A percentile compares a stretch with the other conserved stretches of the same genome.
These are phyloP conservation scores for Candida sphagnicola DNA, from an alignment of 805 yeast genomes.

Conservation along the genomic window DNA sequence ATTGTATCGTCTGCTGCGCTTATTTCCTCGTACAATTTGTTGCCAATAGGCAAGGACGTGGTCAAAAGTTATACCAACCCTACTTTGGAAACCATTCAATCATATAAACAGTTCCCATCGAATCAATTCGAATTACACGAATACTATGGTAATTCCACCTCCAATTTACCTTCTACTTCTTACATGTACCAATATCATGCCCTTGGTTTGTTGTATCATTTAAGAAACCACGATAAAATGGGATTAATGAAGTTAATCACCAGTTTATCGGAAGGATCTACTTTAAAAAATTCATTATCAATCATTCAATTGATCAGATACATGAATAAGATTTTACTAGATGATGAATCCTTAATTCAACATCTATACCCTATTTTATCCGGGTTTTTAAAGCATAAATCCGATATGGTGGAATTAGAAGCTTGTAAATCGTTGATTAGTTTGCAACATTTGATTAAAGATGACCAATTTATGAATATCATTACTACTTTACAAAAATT, in stretches of 20 bases:
- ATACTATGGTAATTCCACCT: conserved; percentile 49
- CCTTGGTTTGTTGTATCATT: conserved; percentile 79
- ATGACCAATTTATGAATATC: conserved; percentile 67
- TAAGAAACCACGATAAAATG: conserved; percentile 90
- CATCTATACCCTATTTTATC: conserved; percentile 62
- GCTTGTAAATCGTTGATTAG: conserved; percentile 73
- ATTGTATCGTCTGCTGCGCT: conserved; percentile 91
- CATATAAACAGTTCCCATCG: conserved; percentile 51
- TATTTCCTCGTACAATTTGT: conserved; percentile 82
- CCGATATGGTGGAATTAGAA: conserved; percentile 89
- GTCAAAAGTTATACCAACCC: conserved; percentile 94
- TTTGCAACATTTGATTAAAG: conserved; percentile 50
- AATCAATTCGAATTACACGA: conserved; percentile 51
- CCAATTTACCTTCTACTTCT: conserved; percentile 60
- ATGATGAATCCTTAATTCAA: conserved; percentile 61
- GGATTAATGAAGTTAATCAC: conserved; percentile 88
- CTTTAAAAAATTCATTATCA: conserved; percentile 77
- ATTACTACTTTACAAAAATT: conserved; percentile 71
- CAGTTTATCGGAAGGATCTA: conserved; percentile 57
- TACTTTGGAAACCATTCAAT: conserved; percentile 82
- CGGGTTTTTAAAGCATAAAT: conserved; percentile 71
- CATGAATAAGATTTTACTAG: conserved; percentile 66
- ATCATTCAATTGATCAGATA: conserved; percentile 81
- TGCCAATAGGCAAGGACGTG: conserved; percentile 87
- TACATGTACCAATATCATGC: conserved; percentile 94